phyloP scores from a whole-genome alignment of 345 rosid genomes.

The Lagerstroemia speciosa region DNA sequence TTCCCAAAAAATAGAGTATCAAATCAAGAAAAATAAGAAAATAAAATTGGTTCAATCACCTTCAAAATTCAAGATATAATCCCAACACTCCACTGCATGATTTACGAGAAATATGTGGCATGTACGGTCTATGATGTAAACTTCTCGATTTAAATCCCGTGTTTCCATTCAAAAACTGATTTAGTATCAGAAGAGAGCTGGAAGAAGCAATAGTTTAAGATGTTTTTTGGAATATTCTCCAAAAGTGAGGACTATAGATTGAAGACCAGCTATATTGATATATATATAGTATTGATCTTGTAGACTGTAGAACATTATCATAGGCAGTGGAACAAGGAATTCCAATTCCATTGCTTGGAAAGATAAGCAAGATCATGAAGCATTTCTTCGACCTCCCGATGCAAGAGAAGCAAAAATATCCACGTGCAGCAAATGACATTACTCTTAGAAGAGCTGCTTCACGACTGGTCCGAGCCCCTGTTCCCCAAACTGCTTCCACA shows the following conservation, averaged over 20 bases:
- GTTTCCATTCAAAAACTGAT: no score
- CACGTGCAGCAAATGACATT: conserved; percentile 16
- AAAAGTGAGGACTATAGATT: no score
- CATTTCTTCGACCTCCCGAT: conserved; percentile 23
- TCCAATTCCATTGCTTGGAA: conserved; percentile 17
- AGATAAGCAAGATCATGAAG: conserved; percentile 10
- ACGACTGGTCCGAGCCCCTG: conserved; percentile 32
- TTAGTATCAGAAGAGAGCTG: no score
- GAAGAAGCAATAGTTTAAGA: no score
- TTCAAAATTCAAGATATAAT: no score
- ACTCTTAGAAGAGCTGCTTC: conserved; percentile 21
- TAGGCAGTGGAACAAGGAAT: conserved; percentile 34
- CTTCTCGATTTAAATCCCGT: no score
- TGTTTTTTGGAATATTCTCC: background rate
- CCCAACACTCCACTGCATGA: no score
- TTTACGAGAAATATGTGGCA: no score
- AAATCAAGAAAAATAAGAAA: no score
- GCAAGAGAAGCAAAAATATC: conserved; percentile 18
- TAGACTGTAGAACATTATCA: background rate
- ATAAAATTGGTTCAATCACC: no score
- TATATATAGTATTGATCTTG: background rate
- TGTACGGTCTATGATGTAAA: no score
- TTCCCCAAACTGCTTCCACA: conserved; percentile 22
- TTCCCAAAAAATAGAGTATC: no score
- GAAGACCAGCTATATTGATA: background rate